Evolutionary conservation across 2,329 filamentous ascomycete genomes (phyloP), one percentile per base, ranked within the genome.

Genomic region (Dothistroma pini): DNA sequence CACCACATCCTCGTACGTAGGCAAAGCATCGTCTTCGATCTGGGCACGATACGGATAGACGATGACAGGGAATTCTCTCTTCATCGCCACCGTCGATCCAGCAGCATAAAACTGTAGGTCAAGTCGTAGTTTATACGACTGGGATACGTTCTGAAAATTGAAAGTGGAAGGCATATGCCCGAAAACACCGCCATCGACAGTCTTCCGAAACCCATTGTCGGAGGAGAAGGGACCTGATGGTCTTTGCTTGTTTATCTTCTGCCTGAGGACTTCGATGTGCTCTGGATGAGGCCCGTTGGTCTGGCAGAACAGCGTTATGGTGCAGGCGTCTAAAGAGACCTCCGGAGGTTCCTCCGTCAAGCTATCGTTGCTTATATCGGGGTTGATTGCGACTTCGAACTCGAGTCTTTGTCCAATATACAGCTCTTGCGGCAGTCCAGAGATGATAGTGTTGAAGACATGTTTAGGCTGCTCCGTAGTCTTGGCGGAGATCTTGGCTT

Each of bases 281-380:
- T 58, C 54, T 3, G 59, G 59, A 32, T 59, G 52, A 8, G 54
- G 29, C 5, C 63, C 63, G n/a, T 52, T 57, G 2, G 61, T 66
- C 21, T 63, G 63, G 11, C 59, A 59, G 22, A 64, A 54, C 25
- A 66, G 62, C 2, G 59, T 60, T 10, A 63, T 53, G 14, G 57
- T 64, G 52, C 63, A 64, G 3, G 48, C 56, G 38, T 66, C 52
- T 21, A 66, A 25, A n/a, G 60, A 60, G 47, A 66, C 50, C 29
- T 63, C 54, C 16, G 57, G 57, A 22, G 19, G 41, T 21, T 38
- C 38, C 21, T 47, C 32, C 8, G 47, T 14, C 19, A 19, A 51
- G 44, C 31, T 38, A 16, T 34, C 14, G 54, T n/a, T 32, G 25
- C 12, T 29, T 7, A 31, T 47, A 11, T 34, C 41, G 21, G 38